Evolutionary conservation across 1,284 basidiomycete genomes (phyloP), one percentile per base, ranked within the genome.

Genomic region (Pisolithus thermaeus): DNA sequence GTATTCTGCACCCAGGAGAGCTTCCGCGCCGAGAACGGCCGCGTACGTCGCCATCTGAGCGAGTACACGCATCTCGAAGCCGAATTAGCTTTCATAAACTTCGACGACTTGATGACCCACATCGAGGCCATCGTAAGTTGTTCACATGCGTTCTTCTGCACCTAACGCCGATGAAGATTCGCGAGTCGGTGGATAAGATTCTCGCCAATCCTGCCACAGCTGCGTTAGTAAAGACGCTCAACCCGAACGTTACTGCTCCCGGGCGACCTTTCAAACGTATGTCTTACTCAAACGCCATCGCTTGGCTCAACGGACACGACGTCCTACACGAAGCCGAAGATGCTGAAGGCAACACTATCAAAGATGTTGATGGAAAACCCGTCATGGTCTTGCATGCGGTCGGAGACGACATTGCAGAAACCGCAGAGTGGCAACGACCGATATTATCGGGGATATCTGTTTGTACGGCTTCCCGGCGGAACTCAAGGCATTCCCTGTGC

Each of bases 381-480:
- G 72, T 70, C 69, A 87, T 84, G 86, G 88, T 82, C 58, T 84
- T 80, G 57, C 96, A 99, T 70, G 78, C 79, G 58, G 80, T 97
- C 41, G 94, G 96, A 25, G 97, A 99, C 68, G 97, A 99, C 70
- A 99, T 99, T 61, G 95, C 97, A 46, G 97, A 99, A 70, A 95
- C 96, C 0, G 96, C 97, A 2, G 97, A 99, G 76, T 78, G 97
- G 52, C 85, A 90, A 99, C 99, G 97, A 98, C 95, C 18, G 97
- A 99, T 69, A 89, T 91, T 62, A 89, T 99, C 60, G 89, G 87
- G 62, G 83, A 83, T n/a, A 83, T 99, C 57, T 97, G 99, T 79
- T 72, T 99, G 64, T 83, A 91, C 65, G 83, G 90, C 40, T 99
- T 99, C 87, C 97, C 97, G 5, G 88, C 89, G 44, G 87, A 91